phyloP scores from a whole-genome alignment of 164 flowering plant species.

The Kingdonia uniflora region DNA sequence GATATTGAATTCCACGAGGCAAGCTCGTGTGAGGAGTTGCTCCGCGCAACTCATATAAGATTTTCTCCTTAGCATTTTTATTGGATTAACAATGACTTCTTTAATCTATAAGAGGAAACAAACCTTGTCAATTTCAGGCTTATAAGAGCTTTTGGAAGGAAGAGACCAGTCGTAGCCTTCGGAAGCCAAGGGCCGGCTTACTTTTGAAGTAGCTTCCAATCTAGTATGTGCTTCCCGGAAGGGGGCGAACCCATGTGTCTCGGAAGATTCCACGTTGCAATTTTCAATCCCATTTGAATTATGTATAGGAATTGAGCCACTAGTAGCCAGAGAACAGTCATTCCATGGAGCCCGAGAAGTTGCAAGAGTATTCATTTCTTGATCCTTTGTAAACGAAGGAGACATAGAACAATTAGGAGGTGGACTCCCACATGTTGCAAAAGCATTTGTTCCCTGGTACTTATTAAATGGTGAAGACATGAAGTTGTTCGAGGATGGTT shows the following conservation, averaged over 20 bases:
- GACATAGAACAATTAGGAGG: slow-evolving; percentile 5
- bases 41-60: too few species aligned
- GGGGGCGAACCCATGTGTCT: not conserved
- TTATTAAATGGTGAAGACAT: slow-evolving; percentile 1
- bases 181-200: slow-evolving; percentile 4
- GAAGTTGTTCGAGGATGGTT: slow-evolving; percentile 3
- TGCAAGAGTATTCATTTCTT: slow-evolving; percentile 9
- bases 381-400: slow-evolving; percentile 3
- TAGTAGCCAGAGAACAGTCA: slow-evolving; percentile 4
- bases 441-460: slow-evolving; percentile 8
- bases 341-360: slow-evolving; percentile 6
- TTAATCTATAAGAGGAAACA: not conserved
- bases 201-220: slow-evolving; percentile 5
- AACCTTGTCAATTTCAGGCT: slow-evolving; percentile 18
- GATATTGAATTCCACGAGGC: too few species aligned
- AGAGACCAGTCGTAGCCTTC: slow-evolving; percentile 6
- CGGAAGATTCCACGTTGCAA: slow-evolving; percentile 9
- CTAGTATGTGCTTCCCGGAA: slow-evolving; percentile 1
- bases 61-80: too few species aligned
- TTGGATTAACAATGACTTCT: too few species aligned
- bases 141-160: slow-evolving; percentile 4
- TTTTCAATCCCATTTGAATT: slow-evolving; percentile 12
- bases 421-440: slow-evolving; percentile 10
- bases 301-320: slow-evolving; percentile 7
- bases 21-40: too few species aligned